These are phyloP conservation scores for Coprinopsis sp. DNA, from an alignment of 768 basidiomycete genomes.

Conservation along the genomic window DNA sequence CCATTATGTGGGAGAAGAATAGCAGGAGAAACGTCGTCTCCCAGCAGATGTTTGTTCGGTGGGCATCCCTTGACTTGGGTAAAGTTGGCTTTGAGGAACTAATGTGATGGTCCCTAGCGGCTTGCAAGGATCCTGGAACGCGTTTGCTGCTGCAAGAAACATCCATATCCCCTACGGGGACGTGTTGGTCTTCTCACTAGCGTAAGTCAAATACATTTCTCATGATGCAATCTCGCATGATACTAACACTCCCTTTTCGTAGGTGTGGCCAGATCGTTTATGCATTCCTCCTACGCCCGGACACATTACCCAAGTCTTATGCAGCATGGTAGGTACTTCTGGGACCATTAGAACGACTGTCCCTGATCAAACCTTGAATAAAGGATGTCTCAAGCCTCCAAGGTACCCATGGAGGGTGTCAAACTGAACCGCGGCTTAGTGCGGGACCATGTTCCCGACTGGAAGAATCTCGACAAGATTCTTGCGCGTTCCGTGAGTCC, in stretches of 20 bases:
- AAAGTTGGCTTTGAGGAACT: no score
- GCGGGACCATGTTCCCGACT: constrained; percentile 50
- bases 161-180: constrained; percentile 80
- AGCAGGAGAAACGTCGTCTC: constrained; percentile 63
- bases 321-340: constrained; percentile 51
- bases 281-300: constrained; percentile 69
- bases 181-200: constrained; percentile 72
- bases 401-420: constrained; percentile 55
- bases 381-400: constrained; percentile 72
- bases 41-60: constrained; percentile 89
- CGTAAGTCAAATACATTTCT: no score
- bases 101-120: no score
- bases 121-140: constrained; percentile 85
- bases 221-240: no score
- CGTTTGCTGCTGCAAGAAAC: constrained; percentile 60
- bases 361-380: neutral
- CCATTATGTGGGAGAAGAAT: constrained; percentile 74
- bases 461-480: constrained; percentile 53
- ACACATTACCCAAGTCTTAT: constrained; percentile 81
- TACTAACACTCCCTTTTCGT: neutral
- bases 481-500: constrained; percentile 42
- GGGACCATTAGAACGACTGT: neutral
- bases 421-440: constrained; percentile 59
- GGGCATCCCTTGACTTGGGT: neutral
- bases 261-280: constrained; percentile 88